phyloP scores from a whole-genome alignment of 257 asterid species.

The Solanum tarapatanum region DNA sequence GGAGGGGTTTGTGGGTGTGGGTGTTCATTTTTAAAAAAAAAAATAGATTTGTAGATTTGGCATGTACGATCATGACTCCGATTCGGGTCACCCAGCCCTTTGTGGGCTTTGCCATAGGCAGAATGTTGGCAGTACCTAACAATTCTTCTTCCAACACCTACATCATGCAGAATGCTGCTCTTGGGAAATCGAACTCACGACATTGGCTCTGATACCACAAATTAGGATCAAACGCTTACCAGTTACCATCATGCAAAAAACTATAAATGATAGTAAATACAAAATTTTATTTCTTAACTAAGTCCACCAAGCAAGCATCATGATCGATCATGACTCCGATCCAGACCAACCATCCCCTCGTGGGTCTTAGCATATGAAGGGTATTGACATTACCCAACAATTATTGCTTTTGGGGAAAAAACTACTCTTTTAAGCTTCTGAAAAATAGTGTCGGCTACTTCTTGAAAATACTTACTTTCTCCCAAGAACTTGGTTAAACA shows the following conservation, averaged over 20 bases:
- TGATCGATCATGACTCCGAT: neutral
- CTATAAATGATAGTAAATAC: no score
- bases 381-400: neutral
- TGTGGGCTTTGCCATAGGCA: neutral
- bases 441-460: neutral
- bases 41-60: no score
- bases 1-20: neutral
- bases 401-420: no score
- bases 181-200: neutral
- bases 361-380: neutral
- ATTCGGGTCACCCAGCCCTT: no score
- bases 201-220: neutral
- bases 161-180: neutral
- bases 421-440: no score
- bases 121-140: neutral
- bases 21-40: no score
- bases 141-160: neutral
- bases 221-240: neutral
- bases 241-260: neutral
- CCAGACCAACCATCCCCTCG: neutral
- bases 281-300: no score
- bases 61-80: no score
- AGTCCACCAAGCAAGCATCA: neutral
- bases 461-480: neutral
- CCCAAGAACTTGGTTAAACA: no score